phyloP scores from a whole-genome alignment of 306 rosid genomes.

The Canavalia ensiformis region DNA sequence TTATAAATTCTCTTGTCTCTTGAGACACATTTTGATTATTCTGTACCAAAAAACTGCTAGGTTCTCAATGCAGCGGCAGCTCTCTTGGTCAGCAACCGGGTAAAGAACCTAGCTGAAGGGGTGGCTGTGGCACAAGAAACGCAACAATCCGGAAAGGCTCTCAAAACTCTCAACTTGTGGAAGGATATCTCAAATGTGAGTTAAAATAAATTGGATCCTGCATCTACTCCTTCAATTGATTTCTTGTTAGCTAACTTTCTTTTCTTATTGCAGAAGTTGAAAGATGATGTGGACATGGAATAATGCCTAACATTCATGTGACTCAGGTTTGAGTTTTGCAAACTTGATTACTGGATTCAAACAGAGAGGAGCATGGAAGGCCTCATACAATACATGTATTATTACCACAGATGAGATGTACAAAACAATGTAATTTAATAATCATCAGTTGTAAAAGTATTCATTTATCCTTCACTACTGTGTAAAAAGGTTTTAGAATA shows the following conservation, averaged over 20 bases:
- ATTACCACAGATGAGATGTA: conserved; percentile 10
- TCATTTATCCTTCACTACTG: conserved; percentile 30
- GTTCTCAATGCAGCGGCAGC: conserved; percentile 92
- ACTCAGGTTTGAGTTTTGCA: conserved; percentile 2
- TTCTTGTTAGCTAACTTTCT: background rate
- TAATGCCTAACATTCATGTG: conserved; percentile 27
- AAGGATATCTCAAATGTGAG: conserved; percentile 73
- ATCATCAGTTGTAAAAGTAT: conserved; percentile 15
- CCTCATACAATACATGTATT: conserved; percentile 39
- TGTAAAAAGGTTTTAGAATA: background rate
- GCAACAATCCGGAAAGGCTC: conserved; percentile 83
- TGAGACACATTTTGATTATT: conserved; percentile 26
- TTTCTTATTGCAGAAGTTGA: conserved; percentile 59
- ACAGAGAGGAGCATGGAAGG: conserved; percentile 24
- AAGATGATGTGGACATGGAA: conserved; percentile 37
- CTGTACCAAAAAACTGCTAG: conserved; percentile 52
- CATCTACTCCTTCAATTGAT: conserved; percentile 24
- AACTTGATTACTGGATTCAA: conserved; percentile 33
- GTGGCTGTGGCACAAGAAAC: conserved; percentile 76
- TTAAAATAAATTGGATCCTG: conserved; percentile 13
- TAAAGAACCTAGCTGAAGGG: conserved; percentile 75
- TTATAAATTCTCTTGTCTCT: conserved; percentile 8
- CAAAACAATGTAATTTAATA: conserved; percentile 34
- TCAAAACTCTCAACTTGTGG: conserved; percentile 74
- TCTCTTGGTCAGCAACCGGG: conserved; percentile 73